Conservation (phyloP, 1,284 basidiomycete species). For the Microbotryum saponariae region DNA sequence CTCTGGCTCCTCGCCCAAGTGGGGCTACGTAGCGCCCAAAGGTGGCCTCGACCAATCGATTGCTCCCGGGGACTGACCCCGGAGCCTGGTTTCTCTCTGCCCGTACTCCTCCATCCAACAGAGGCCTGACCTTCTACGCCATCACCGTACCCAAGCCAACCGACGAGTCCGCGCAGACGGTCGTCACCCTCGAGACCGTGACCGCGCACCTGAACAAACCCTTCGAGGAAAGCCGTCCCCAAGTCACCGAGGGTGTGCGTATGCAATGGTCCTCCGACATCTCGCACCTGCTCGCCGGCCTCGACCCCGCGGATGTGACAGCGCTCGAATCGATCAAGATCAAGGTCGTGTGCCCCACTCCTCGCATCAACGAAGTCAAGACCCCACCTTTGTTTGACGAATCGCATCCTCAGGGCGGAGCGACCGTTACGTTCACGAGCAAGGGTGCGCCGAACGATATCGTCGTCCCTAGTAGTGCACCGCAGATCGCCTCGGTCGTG, state of each 20-base stretch:
- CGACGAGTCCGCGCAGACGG: background rate
- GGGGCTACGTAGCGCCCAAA: background rate
- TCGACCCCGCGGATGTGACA: constrained; percentile 21
- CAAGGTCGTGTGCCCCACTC: constrained; percentile 9
- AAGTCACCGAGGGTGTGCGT: constrained; percentile 30
- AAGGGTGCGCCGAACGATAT: background rate
- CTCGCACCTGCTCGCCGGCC: constrained; percentile 26
- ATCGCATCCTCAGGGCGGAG: constrained; percentile 24
- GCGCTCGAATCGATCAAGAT: constrained; percentile 24
- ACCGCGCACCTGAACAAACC: constrained; percentile 16
- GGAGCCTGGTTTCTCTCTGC: background rate
- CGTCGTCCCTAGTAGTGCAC: background rate
- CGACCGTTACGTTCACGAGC: constrained; percentile 28
- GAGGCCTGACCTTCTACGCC: constrained; percentile 21
- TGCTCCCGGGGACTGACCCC: too few species aligned
- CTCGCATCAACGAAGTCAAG: constrained; percentile 4
- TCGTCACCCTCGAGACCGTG: constrained; percentile 25
- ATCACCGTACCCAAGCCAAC: constrained; percentile 4
- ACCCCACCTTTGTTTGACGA: constrained; percentile 23
- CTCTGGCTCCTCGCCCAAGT: background rate
- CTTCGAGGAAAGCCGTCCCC: constrained; percentile 25
- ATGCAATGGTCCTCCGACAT: constrained; percentile 25
- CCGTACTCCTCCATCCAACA: constrained; percentile 5
- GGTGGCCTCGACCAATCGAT: background rate
- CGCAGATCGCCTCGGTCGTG: constrained; percentile 60